Base-by-base conservation (phyloP, 108 stramenopile species). In the Cyclotella choctawhatcheeana region DNA sequence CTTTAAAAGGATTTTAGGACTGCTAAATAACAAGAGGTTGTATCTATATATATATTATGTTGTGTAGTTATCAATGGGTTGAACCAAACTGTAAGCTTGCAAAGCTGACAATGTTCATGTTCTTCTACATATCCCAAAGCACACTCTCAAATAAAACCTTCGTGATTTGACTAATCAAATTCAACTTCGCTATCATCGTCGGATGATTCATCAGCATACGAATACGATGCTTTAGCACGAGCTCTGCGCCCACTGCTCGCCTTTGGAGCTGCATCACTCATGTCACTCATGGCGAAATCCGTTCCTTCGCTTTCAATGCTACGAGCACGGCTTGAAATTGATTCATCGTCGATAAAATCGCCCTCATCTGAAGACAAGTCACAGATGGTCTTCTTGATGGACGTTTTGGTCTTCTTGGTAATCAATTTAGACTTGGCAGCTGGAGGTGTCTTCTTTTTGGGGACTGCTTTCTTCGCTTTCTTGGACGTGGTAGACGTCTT, bases 1-100 rank as follows among this genome's bases (percentile, higher is more conserved):
- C 89, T 2, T 80, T 64, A 62, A 89, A 94, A 79, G 93, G 95
- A 43, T 89, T 93, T 71, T 93, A 88, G 86, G 34, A 12, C 8
- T 40, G n/a, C n/a, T n/a, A n/a, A n/a, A 40, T 40, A 40, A 40
- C 47, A 8, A 40, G 6, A 8, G 47, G 47, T 48, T 48, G 47
- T n/a, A n/a, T 48, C 18, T 4, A 4, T n/a, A 4, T 48, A 48
- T n/a, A n/a, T 48, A 48, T 48, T 4, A n/a, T 48, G 18, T 48
- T 48, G 18, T 48, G 4, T 48, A n/a, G 12, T 10, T n/a, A 4
- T n/a, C 8, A 17, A n/a, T 48, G 37, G 12, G 6, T 12, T 8
- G 37, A 8, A 40, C 37, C 6, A 8, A 6, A 40, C n/a, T n/a
- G n/a, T n/a, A 12, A 40, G 37, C 37, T 40, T 6, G 12, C 37